Evolutionary conservation across 148 eudicot species (phyloP).

Genomic region (Pouteria glomerata): DNA sequence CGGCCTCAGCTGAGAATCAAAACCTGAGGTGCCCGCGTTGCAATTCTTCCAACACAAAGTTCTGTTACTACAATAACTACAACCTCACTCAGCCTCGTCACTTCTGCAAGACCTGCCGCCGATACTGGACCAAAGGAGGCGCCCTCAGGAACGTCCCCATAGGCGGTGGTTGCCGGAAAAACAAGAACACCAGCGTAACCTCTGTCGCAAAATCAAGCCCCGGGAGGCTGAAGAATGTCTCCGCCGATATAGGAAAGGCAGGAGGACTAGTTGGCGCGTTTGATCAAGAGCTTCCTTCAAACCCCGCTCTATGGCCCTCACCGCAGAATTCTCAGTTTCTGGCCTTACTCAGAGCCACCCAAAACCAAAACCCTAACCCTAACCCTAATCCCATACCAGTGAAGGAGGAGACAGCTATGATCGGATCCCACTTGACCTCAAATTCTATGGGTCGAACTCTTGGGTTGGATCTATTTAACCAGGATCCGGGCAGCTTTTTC

Average conservation of each 20-base stretch:
- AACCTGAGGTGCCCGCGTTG: constrained; percentile 72
- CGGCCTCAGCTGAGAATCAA: constrained; percentile 21
- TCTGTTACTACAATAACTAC: constrained; percentile 91
- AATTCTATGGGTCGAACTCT: constrained; percentile 9
- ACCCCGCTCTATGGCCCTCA: constrained; percentile 43
- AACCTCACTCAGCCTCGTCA: constrained; percentile 85
- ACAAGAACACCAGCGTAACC: constrained; percentile 35
- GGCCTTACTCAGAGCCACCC: constrained; percentile 52
- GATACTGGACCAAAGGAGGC: constrained; percentile 85
- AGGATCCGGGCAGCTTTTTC: constrained; percentile 21
- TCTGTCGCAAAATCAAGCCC: constrained; percentile 13
- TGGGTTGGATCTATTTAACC: constrained; percentile 36
- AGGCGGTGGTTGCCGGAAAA: constrained; percentile 76
- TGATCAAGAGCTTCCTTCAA: constrained; percentile 23
- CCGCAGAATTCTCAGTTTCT: constrained; percentile 46
- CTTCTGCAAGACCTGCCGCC: constrained; percentile 78
- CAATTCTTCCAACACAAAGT: constrained; percentile 75
- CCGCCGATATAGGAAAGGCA: constrained; percentile 29
- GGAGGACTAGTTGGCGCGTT: constrained; percentile 15
- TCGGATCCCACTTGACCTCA: constrained; percentile 17
- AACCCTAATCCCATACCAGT: constrained; percentile 18
- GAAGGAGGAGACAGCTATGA: constrained; percentile 21
- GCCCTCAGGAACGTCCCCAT: constrained; percentile 77
- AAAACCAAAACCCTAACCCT: constrained; percentile 36
- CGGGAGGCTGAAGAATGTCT: constrained; percentile 13